A percentile compares a stretch with the other conserved stretches of the same genome.
phyloP scores from a whole-genome alignment of 2,329 filamentous ascomycete species.

The Verticillium albo-atrum region DNA sequence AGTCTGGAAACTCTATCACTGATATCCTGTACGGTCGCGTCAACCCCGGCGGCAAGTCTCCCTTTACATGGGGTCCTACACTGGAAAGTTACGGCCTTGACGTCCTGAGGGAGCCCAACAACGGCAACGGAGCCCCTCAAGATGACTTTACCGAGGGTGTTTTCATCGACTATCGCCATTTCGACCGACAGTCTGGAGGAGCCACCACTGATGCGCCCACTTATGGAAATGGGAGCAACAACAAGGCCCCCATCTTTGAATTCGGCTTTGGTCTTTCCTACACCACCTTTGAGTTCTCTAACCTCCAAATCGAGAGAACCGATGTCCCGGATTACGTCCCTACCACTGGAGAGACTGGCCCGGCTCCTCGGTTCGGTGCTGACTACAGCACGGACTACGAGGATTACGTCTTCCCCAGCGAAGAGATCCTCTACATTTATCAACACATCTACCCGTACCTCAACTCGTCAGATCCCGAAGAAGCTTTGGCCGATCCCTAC shows the following conservation, averaged over 20 bases:
- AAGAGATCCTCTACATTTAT: conserved; percentile 43
- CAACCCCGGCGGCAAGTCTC: conserved; percentile 71
- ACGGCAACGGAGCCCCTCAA: conserved; percentile 62
- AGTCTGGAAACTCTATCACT: conserved; percentile 73
- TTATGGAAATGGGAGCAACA: background rate
- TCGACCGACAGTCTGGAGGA: conserved; percentile 54
- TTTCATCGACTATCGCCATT: conserved; percentile 77
- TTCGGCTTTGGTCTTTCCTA: conserved; percentile 80
- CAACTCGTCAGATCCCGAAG: conserved; percentile 53
- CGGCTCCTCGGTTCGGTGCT: conserved; percentile 58
- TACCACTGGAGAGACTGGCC: conserved; percentile 54
- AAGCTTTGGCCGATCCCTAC: conserved; percentile 51
- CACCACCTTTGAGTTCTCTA: conserved; percentile 72
- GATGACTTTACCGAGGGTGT: conserved; percentile 71
- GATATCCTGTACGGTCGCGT: conserved; percentile 81
- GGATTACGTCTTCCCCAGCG: conserved; percentile 65
- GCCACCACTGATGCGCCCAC: conserved; percentile 20
- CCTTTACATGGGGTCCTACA: conserved; percentile 74
- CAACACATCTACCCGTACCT: conserved; percentile 69
- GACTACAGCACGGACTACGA: conserved; percentile 57
- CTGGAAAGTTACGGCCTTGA: conserved; percentile 65
- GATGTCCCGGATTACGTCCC: conserved; percentile 50
- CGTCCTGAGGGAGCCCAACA: conserved; percentile 65
- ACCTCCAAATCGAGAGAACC: conserved; percentile 53
- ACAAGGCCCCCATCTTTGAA: conserved; percentile 68